These are phyloP conservation scores for Picochlorum sp. DNA, from an alignment of 139 green algal species.

Conservation along the genomic window DNA sequence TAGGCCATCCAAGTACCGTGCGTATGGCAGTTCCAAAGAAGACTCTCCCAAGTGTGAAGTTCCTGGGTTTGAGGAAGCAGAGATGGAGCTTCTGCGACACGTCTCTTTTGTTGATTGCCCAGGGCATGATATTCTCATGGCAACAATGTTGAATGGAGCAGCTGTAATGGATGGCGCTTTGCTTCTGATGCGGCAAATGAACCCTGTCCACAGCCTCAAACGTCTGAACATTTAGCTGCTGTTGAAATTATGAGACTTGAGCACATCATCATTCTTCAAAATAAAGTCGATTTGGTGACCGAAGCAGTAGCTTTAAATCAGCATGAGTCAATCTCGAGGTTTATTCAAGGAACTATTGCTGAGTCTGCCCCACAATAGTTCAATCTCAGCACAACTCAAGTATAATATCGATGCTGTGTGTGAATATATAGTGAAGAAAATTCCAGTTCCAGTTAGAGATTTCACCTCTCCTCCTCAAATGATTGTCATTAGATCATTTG, in stretches of 20 bases:
- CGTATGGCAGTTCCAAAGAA: slow-evolving; percentile 87
- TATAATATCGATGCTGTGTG: slow-evolving; percentile 99
- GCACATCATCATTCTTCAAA: slow-evolving; percentile 92
- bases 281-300: slow-evolving; percentile 88
- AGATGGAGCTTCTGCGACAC: slow-evolving; percentile 91
- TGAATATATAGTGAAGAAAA: slow-evolving; percentile 95
- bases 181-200: slow-evolving; percentile 97
- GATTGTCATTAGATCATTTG: slow-evolving; percentile 99
- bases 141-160: slow-evolving; percentile 99
- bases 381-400: slow-evolving; percentile 97
- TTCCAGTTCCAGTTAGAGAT: slow-evolving; percentile 84
- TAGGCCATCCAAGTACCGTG: slow-evolving; percentile 72
- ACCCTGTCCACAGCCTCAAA: slow-evolving; percentile 96
- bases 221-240: slow-evolving; percentile 90
- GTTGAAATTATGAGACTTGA: slow-evolving; percentile 98
- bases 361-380: slow-evolving; percentile 90
- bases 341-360: slow-evolving; percentile 93
- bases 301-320: slow-evolving; percentile 85
- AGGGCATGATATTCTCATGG: slow-evolving; percentile 99
- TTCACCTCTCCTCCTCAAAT: slow-evolving; percentile 93
- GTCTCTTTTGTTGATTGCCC: slow-evolving; percentile 99
- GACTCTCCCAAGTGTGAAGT: slow-evolving; percentile 70
- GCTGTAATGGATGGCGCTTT: slow-evolving; percentile 99
- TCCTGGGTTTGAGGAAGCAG: slow-evolving; percentile 60
- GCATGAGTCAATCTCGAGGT: slow-evolving; percentile 88